Evolutionary conservation across 192 early-diverging fungal species (phyloP).

Genomic region (Backusella australiensis): DNA sequence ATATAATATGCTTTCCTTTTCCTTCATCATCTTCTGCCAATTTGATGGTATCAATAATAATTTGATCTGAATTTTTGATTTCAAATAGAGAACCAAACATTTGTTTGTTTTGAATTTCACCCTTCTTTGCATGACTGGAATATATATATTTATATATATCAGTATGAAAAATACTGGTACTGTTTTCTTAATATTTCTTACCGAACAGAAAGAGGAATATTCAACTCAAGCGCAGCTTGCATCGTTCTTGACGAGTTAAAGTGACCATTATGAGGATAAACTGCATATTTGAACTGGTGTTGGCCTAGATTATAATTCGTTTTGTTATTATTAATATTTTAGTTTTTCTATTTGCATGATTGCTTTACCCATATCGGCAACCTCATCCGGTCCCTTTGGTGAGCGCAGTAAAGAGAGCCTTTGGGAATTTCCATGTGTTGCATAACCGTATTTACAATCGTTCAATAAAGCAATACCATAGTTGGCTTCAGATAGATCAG

Average conservation of each 20-base stretch:
- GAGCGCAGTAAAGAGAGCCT: conserved; percentile 81
- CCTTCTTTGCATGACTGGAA: conserved; percentile 8
- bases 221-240: conserved; percentile 88
- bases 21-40: conserved; percentile 70
- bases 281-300: conserved; percentile 86
- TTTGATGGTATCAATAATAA: conserved; percentile 94
- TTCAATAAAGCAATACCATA: conserved; percentile 94
- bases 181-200: conserved; percentile 4
- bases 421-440: conserved; percentile 81
- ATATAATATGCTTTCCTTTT: conserved; percentile 48
- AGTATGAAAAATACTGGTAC: neutral
- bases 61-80: conserved; percentile 48
- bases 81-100: conserved; percentile 32
- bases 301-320: conserved; percentile 52
- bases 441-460: conserved; percentile 97
- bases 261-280: conserved; percentile 82
- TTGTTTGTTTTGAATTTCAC: neutral
- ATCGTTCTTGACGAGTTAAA: conserved; percentile 84
- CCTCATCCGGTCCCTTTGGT: conserved; percentile 77
- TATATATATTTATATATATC: neutral
- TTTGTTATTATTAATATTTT: neutral
- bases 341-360: neutral
- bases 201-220: conserved; percentile 70
- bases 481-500: conserved; percentile 90
- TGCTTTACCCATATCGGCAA: conserved; percentile 61